Percentiles rank a stretch among this genome's conserved stretches.
Evolutionary conservation across 306 rosid species (phyloP).

Genomic region (Macrotyloma uniflorum): DNA sequence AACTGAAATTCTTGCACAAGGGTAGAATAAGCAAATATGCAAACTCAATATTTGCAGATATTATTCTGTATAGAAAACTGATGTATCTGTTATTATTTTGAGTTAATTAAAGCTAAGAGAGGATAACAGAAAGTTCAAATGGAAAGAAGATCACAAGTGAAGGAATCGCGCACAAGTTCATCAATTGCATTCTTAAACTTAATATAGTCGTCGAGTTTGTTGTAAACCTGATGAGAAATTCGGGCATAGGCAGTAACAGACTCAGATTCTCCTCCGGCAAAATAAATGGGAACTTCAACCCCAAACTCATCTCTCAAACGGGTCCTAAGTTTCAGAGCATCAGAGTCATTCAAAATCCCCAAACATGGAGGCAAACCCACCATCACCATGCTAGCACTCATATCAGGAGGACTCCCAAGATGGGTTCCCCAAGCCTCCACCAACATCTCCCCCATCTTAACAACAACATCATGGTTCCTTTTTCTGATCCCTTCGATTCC

Average conservation of each 20-base stretch:
- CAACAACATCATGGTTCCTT: slow-evolving; percentile 73
- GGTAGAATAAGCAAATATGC: background rate
- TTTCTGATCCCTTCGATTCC: slow-evolving; percentile 80
- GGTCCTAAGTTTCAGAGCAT: slow-evolving; percentile 54
- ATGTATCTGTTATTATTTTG: background rate
- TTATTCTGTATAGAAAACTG: background rate
- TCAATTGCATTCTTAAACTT: slow-evolving; percentile 67
- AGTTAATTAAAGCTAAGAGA: background rate
- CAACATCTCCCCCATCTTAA: slow-evolving; percentile 80
- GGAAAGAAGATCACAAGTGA: slow-evolving; percentile 62
- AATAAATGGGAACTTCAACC: slow-evolving; percentile 79
- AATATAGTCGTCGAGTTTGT: slow-evolving; percentile 62
- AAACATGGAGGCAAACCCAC: slow-evolving; percentile 75
- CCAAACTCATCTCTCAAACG: slow-evolving; percentile 66
- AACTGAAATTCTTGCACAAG: too few relatives aligned
- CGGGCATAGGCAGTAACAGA: slow-evolving; percentile 71
- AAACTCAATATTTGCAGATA: background rate
- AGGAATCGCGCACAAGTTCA: slow-evolving; percentile 58
- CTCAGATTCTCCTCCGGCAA: slow-evolving; percentile 55
- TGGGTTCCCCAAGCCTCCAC: slow-evolving; percentile 69
- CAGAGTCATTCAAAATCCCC: slow-evolving; percentile 58
- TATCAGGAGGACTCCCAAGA: slow-evolving; percentile 73
- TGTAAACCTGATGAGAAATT: slow-evolving; percentile 85
- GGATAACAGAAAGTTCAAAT: slow-evolving; percentile 30
- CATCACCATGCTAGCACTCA: slow-evolving; percentile 87